Base-by-base conservation (phyloP, 2,329 filamentous ascomycete species). In the Aureobasidium sp. region DNA sequence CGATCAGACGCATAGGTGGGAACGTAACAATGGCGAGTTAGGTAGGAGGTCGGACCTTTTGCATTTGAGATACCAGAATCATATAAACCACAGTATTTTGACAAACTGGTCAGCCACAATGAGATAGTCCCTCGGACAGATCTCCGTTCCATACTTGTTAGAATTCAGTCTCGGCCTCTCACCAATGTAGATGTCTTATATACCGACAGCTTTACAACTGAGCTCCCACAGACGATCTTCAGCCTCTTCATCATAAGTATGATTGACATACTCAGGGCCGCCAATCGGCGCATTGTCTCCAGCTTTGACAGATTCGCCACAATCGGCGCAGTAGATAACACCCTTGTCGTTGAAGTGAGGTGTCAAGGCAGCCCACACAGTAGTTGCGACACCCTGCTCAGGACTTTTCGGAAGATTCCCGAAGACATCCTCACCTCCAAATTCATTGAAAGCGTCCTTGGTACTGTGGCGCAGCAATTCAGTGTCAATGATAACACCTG, bases 291-390 rank as follows among this genome's bases (percentile, higher is more conserved):
- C 63, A 41, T 67, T 66, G 4, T 66, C 66, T 42, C 68, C 65
- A 62, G 71, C 65, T 36, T 71, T 70, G 21, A 58, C 64, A 44
- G 70, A 67, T 45, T 75, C 71, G n/a, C 70, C 67, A 64, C 76
- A 77, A 62, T 82, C 69, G 16, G 71, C 71, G 30, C 82, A 65
- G 65, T 80, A 82, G 58, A 71, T 72, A 3, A 78, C 79, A 1
- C 79, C 81, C 62, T 71, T 75, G 2, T 72, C 76, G 67, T 81
- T 77, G 69, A 74, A 76, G 21, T 73, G 73, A 62, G 70, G 74
- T 1, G 68, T 73, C 2, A 77, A 65, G 0, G 77, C 79, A 1
- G 77, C 79, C 72, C 74, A 79, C 0, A 80, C 72, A 3, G 73
- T 73, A 13, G 79, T 81, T 0, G 80, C 41, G 21, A 21, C 41